Conservation (phyloP, 148 eudicot genomes). For the Tetragonia tetragonoides region DNA sequence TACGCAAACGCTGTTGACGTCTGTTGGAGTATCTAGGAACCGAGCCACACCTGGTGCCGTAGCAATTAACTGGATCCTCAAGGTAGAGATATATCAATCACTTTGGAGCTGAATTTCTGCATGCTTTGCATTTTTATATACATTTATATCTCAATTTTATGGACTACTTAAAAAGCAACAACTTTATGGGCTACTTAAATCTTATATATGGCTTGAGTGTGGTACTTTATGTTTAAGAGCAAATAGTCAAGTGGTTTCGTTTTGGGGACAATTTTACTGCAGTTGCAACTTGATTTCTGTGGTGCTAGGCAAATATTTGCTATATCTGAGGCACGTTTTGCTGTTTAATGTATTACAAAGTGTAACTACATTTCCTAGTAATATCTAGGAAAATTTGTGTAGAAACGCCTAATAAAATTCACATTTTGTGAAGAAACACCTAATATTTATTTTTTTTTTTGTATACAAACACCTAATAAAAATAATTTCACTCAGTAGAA, state of each 20-base stretch:
- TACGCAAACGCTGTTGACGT: conserved; percentile 76
- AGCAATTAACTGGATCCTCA: conserved; percentile 96
- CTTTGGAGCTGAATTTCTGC: conserved; percentile 9
- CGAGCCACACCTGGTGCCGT: conserved; percentile 79
- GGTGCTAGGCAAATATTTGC: background rate
- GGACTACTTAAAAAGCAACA: background rate
- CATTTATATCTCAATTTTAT: background rate
- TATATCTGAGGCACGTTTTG: background rate
- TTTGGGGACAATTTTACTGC: too few relatives aligned
- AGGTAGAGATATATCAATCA: conserved; percentile 45
- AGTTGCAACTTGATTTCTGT: background rate
- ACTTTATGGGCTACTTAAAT: background rate
- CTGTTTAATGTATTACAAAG: background rate
- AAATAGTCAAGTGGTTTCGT: background rate
- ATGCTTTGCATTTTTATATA: background rate
- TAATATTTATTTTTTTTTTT: too few relatives aligned
- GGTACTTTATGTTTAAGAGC: background rate
- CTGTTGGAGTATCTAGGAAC: conserved; percentile 81
- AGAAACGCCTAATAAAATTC: too few relatives aligned
- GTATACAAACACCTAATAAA: too few relatives aligned
- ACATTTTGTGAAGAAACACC: too few relatives aligned
- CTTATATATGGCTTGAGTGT: background rate
- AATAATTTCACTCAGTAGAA: too few relatives aligned
- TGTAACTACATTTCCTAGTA: background rate
- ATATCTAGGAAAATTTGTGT: too few relatives aligned